A percentile compares a stretch with the other conserved stretches of the same genome.
Evolutionary conservation across 106 monocot species (phyloP).

Genomic region (Apostasia shenzhenica): DNA sequence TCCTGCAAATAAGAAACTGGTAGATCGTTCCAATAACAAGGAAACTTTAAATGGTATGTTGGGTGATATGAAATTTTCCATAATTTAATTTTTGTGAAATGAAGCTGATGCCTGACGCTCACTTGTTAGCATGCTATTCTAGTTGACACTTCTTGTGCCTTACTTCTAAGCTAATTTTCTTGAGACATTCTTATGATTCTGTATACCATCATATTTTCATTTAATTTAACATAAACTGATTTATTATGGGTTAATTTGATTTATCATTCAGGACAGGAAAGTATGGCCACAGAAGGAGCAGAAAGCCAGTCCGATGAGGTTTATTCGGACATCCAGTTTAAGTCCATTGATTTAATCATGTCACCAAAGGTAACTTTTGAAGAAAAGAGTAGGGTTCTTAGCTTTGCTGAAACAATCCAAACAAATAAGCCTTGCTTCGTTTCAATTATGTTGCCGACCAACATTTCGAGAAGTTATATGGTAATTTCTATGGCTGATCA

Average conservation of each 20-base stretch:
- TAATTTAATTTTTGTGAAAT: background rate
- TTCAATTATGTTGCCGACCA: conserved; percentile 5
- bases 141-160: too few species aligned
- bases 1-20: background rate
- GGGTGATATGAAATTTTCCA: background rate
- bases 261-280: conserved; percentile 7
- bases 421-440: conserved; percentile 22
- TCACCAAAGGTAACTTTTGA: background rate
- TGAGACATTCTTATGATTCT: too few species aligned
- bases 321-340: background rate
- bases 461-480: conserved; percentile 7
- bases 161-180: too few species aligned
- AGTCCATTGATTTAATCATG: background rate
- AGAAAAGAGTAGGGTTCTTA: background rate
- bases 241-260: too few species aligned
- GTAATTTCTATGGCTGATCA: conserved; percentile 7
- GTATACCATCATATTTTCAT: too few species aligned
- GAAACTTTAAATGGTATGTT: background rate
- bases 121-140: background rate
- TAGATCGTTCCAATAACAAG: background rate
- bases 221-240: too few species aligned
- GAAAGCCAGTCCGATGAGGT: background rate
- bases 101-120: background rate
- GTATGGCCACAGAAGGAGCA: background rate
- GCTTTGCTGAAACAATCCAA: conserved; percentile 11